Percentiles rank a stretch among this genome's conserved stretches.
Conservation (phyloP, 768 basidiomycete genomes). For the Russula sp. region DNA sequence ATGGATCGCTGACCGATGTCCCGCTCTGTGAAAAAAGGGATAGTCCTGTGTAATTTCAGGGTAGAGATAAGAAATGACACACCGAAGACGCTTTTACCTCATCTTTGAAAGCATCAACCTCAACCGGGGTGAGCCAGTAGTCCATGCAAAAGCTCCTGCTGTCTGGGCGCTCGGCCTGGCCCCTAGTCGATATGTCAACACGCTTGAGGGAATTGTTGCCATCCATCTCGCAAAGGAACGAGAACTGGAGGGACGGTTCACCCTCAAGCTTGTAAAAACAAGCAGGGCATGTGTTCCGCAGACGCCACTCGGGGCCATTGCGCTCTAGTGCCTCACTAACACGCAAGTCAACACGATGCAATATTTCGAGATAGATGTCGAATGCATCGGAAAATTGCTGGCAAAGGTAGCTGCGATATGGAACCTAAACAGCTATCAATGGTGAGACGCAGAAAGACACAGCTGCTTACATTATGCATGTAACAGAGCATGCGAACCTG, state of each 20-base stretch:
- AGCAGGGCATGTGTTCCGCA: not conserved
- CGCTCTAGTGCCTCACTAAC: not conserved
- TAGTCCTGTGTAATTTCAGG: not conserved
- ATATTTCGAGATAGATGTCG: not conserved
- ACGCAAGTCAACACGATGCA: not conserved
- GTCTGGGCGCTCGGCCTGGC: not conserved
- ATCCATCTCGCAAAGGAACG: not conserved
- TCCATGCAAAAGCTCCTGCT: not conserved
- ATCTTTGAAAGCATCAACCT: conserved; percentile 23
- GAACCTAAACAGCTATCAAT: not conserved
- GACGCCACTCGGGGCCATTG: not conserved
- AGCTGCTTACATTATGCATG: conserved; percentile 23
- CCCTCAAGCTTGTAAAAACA: not conserved
- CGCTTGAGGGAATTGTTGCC: not conserved
- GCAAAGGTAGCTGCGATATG: not conserved
- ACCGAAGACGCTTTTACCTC: not conserved
- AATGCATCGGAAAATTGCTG: not conserved
- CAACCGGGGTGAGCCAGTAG: conserved; percentile 7
- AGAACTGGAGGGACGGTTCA: not conserved
- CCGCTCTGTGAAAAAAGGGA: not conserved
- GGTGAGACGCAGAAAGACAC: not conserved
- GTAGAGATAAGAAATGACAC: not conserved
- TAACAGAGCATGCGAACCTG: conserved; percentile 20
- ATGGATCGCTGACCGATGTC: not conserved
- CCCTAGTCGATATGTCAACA: not conserved